Conservation (phyloP, 2,329 filamentous ascomycete species). For the Helotiales sp. region DNA sequence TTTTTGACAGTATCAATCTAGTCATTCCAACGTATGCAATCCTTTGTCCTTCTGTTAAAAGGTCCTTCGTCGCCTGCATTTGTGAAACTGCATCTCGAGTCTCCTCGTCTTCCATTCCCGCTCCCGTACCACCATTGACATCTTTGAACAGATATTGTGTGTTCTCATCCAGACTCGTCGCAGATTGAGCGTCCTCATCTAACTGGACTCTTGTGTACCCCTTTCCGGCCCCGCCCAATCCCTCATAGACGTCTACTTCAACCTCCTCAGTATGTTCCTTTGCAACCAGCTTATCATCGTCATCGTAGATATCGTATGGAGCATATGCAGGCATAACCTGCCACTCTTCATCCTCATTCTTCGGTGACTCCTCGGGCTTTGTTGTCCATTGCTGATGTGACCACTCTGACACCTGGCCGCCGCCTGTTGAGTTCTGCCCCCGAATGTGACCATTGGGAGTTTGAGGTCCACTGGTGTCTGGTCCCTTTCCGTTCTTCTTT, state of each 20-base stretch:
- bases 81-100: conserved; percentile 84
- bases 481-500: neutral
- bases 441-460: conserved; percentile 18
- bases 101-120: conserved; percentile 71
- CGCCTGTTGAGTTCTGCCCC: conserved; percentile 23
- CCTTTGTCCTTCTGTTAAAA: conserved; percentile 91
- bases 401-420: conserved; percentile 71
- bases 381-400: conserved; percentile 81
- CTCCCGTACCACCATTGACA: conserved; percentile 55
- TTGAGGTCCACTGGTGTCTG: neutral
- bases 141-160: conserved; percentile 94
- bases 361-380: conserved; percentile 48
- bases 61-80: conserved; percentile 92
- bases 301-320: conserved; percentile 92
- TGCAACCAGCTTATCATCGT: conserved; percentile 84
- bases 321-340: conserved; percentile 94
- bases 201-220: conserved; percentile 94
- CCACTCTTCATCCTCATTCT: conserved; percentile 73
- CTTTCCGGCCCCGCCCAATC: conserved; percentile 85
- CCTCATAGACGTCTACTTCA: conserved; percentile 67
- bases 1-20: conserved; percentile 74
- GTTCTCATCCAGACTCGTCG: conserved; percentile 95
- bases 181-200: conserved; percentile 91
- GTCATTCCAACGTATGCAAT: conserved; percentile 95
- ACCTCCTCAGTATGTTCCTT: conserved; percentile 72